Base-by-base conservation (phyloP, 129 eudicot species). In the Gnaphalium uliginosum region DNA sequence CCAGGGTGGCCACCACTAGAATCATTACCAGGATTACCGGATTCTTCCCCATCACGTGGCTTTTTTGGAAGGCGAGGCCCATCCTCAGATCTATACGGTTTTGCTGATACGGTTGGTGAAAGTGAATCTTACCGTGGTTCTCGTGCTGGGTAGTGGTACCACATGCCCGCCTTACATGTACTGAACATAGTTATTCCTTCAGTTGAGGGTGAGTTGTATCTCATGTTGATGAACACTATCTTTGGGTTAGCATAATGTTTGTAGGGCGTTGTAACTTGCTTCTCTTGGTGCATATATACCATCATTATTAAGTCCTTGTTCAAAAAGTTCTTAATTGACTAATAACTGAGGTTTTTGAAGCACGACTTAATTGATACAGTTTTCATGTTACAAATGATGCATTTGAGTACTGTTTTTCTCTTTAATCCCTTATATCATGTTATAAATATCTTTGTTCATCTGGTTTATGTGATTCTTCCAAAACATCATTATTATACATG, bases 81-180 rank as follows among this genome's bases (percentile, higher is more conserved):
- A 18, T 64, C 75, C 25, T 74, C 86, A 32, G 89, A 87, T 84
- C 86, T 89, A 9, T 89, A 89, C 51, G 66, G 80, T 50, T 86
- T 89, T 77, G 89, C 84, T 19, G 95, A 89, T 81, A 46, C 73
- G 6, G 80, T 87, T 66, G 66, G 61, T 23, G 78, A 83, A 50
- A 76, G 74, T 13, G 93, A 78, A 80, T 25, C 77, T 11, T 10
- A 76, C 39, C 65, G 35, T 0, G 37, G 43, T 81, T 25, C 73
- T 19, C 65, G 30, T 23, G 54, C 68, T 26, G 8, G 79, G 66
- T 72, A 70, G 57, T 23, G 25, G 79, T 63, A 71, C 43, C 63
- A 66, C 61, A 67, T 68, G 54, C 58, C 48, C 82, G 18, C 37
- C 86, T 18, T 51, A 78, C 76, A 70, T 78, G 81, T 78, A 81